Base-by-base conservation (phyloP, 1,284 basidiomycete genomes). In the Ustilago loliicola region DNA sequence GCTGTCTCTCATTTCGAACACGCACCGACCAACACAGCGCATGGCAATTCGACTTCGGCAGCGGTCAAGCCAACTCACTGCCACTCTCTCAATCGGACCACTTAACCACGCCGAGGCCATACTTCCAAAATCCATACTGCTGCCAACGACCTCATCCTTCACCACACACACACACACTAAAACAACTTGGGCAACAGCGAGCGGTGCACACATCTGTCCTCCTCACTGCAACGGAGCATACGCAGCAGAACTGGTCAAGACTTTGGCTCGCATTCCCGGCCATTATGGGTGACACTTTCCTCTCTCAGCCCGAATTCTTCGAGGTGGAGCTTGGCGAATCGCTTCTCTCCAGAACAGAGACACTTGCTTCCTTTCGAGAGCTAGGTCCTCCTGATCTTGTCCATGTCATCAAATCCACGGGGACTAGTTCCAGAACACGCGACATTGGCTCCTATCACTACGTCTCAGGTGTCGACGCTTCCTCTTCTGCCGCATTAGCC, bases 351-450 rank as follows among this genome's bases (percentile, higher is more conserved):
- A 90, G 96, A 71, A 98, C 96, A 27, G 96, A 99, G 87, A 92
- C 92, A 66, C 90, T 99, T 71, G 94, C 93, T 8, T 92, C 94
- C 11, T 99, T 98, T 87, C 91, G 96, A 48, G 96, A 99, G 88
- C 91, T 99, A 23, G 96, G 96, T 15, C 96, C 97, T 0, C 96
- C 96, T 17, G 97, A 99, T 87, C 88, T 99, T 40, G 96, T 94
- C 82, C 95, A 99, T 88, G 93, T 98, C 65, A 91, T 98, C 79
- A 99, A 99, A 54, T 77, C 81, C 87, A 93, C 92, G 0, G 94
- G 94, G 15, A 75, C 71, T 47, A 91, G 91, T 77, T 90, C 91
- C 47, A 93, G 93, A 2, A 91, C 93, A 80, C 93, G 93, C 86
- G 95, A 98, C 47, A 77, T 84, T 27, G 83, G 84, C 45, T 84